These are phyloP conservation scores for Liriodendron chinense DNA, from an alignment of 164 flowering plant genomes.

Conservation along the genomic window DNA sequence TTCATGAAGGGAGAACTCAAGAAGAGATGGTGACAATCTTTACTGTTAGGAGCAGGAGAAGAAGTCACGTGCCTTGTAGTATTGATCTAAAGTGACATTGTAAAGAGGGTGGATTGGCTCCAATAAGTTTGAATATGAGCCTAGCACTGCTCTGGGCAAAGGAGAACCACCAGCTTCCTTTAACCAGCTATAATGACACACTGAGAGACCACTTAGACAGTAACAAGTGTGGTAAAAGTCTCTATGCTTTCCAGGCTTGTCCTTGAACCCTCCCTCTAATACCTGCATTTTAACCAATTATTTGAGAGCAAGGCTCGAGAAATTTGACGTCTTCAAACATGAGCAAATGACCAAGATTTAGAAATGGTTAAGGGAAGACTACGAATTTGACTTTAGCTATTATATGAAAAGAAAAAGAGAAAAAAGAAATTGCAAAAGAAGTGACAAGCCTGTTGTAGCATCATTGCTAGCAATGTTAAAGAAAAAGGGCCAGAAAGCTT, in stretches of 20 bases:
- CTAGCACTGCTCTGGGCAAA: conserved; percentile 47
- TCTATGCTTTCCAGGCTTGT: conserved; percentile 80
- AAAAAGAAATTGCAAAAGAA: neutral
- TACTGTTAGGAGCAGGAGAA: conserved; percentile 8
- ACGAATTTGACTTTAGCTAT: neutral
- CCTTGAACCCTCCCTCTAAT: conserved; percentile 71
- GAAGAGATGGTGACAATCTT: neutral
- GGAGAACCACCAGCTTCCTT: conserved; percentile 52
- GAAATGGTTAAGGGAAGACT: neutral
- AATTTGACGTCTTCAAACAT: neutral
- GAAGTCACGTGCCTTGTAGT: conserved; percentile 26
- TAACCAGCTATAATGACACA: conserved; percentile 58
- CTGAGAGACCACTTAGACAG: conserved; percentile 82
- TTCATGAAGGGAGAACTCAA: neutral
- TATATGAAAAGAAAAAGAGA: neutral
- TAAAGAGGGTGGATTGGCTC: conserved; percentile 77
- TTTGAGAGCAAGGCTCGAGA: neutral
- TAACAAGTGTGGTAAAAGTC: conserved; percentile 93
- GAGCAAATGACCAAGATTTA: neutral
- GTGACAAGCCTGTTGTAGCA: too few relatives aligned
- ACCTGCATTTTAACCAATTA: conserved; percentile 36
- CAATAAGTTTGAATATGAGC: conserved; percentile 71
- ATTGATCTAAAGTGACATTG: conserved; percentile 57
- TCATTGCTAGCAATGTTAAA: too few relatives aligned
- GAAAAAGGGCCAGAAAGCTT: too few relatives aligned